A percentile compares a stretch with the other conserved stretches of the same genome.
Evolutionary conservation across 2,329 filamentous ascomycete genomes (phyloP).

Genomic region (Herpomyces periplanetae): DNA sequence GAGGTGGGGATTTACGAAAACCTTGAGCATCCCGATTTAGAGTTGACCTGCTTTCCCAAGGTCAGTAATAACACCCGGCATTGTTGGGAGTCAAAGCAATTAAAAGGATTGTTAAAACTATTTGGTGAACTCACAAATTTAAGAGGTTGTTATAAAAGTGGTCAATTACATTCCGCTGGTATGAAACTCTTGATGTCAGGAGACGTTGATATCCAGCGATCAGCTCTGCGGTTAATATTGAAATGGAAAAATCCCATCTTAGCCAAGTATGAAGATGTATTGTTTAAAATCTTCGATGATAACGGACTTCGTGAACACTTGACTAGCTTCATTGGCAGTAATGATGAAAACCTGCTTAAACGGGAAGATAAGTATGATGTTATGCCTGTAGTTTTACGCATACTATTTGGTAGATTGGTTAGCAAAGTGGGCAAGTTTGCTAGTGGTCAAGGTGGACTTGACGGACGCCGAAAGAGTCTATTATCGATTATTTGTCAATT

Average conservation of each 20-base stretch:
- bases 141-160: constrained; percentile 33
- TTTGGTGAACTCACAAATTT: constrained; percentile 63
- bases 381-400: constrained; percentile 47
- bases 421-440: constrained; percentile 34
- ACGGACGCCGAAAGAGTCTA: constrained; percentile 28
- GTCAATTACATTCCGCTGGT: constrained; percentile 33
- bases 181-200: constrained; percentile 44
- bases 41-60: not conserved
- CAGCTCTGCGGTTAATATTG: constrained; percentile 42
- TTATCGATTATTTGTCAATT: constrained; percentile 45
- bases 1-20: too few relatives aligned
- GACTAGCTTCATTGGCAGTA: constrained; percentile 38
- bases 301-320: constrained; percentile 70
- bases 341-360: constrained; percentile 22
- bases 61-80: constrained; percentile 1
- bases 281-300: constrained; percentile 60
- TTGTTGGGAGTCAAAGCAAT: constrained; percentile 17
- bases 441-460: constrained; percentile 39
- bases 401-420: constrained; percentile 65
- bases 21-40: too few relatives aligned
- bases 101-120: constrained; percentile 40
- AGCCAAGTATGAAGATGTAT: constrained; percentile 37
- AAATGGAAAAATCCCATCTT: constrained; percentile 54
- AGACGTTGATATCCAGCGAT: constrained; percentile 55
- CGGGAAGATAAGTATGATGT: constrained; percentile 27